phyloP scores from a whole-genome alignment of 148 eudicot species.

The Camellia sinensis region DNA sequence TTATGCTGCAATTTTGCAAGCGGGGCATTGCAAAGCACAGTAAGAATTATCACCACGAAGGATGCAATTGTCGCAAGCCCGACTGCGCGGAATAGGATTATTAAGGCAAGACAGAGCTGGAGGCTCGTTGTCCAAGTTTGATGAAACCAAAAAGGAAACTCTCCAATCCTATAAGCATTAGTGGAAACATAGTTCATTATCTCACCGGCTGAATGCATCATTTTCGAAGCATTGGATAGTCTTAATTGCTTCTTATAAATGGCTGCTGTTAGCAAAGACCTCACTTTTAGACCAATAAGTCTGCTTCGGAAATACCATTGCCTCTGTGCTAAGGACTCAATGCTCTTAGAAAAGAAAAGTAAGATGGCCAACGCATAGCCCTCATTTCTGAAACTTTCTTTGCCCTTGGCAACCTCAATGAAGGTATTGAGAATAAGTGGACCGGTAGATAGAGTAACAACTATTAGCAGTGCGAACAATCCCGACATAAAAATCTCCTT shows the following conservation, averaged over 20 bases:
- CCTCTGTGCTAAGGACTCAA: conserved; percentile 72
- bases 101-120: conserved; percentile 68
- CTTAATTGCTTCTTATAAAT: conserved; percentile 72
- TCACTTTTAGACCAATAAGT: conserved; percentile 67
- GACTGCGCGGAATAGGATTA: conserved; percentile 51
- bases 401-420: conserved; percentile 78
- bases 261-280: conserved; percentile 73
- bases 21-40: conserved; percentile 69
- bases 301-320: conserved; percentile 73
- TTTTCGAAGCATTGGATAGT: conserved; percentile 66
- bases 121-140: conserved; percentile 75
- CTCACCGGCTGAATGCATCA: conserved; percentile 70
- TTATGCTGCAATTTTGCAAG: conserved; percentile 65
- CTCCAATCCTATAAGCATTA: conserved; percentile 84
- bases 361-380: conserved; percentile 58
- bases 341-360: conserved; percentile 55
- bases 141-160: conserved; percentile 83
- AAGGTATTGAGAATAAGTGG: conserved; percentile 81
- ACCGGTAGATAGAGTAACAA: conserved; percentile 66
- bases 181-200: conserved; percentile 82
- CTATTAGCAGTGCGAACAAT: conserved; percentile 66
- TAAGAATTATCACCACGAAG: conserved; percentile 49
- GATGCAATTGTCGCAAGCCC: conserved; percentile 71
- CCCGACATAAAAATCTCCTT: conserved; percentile 72
- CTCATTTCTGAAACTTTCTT: conserved; percentile 54